Evolutionary conservation across 257 asterid genomes (phyloP).

Genomic region (Solanum etuberosum): DNA sequence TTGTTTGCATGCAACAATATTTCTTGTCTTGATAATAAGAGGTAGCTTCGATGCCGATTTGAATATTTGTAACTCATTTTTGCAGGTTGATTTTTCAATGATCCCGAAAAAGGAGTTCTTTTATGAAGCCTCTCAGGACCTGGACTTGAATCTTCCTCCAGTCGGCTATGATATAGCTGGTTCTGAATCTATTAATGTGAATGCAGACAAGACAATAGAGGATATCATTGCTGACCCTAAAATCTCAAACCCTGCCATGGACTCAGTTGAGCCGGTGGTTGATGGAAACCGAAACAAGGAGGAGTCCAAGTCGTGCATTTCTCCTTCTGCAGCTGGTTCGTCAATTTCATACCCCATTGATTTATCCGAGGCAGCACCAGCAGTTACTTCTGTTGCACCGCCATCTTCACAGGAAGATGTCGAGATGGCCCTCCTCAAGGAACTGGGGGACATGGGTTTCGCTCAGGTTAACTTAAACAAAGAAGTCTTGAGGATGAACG

Average conservation of each 20-base stretch:
- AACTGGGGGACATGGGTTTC: slow-evolving; percentile 80
- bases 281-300: slow-evolving; percentile 24
- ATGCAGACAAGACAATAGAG: slow-evolving; percentile 15
- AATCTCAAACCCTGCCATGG: slow-evolving; percentile 12
- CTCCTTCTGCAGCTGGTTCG: slow-evolving; percentile 7
- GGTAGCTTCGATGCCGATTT: neutral
- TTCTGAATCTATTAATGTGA: slow-evolving; percentile 23
- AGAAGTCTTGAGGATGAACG: slow-evolving; percentile 54
- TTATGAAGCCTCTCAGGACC: slow-evolving; percentile 29
- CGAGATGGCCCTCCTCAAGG: slow-evolving; percentile 50
- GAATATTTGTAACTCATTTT: neutral
- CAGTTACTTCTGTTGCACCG: neutral
- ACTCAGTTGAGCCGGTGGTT: slow-evolving; percentile 18
- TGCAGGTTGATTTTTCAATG: slow-evolving; percentile 59
- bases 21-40: neutral
- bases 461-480: slow-evolving; percentile 55
- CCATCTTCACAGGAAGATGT: slow-evolving; percentile 13
- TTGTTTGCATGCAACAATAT: neutral
- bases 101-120: slow-evolving; percentile 25
- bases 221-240: slow-evolving; percentile 7
- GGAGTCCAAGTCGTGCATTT: slow-evolving; percentile 20
- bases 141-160: slow-evolving; percentile 80
- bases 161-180: slow-evolving; percentile 13
- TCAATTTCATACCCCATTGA: slow-evolving; percentile 22
- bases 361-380: slow-evolving; percentile 10